Conservation (phyloP, 78 protist genomes). For the Protostelium mycophagum region DNA sequence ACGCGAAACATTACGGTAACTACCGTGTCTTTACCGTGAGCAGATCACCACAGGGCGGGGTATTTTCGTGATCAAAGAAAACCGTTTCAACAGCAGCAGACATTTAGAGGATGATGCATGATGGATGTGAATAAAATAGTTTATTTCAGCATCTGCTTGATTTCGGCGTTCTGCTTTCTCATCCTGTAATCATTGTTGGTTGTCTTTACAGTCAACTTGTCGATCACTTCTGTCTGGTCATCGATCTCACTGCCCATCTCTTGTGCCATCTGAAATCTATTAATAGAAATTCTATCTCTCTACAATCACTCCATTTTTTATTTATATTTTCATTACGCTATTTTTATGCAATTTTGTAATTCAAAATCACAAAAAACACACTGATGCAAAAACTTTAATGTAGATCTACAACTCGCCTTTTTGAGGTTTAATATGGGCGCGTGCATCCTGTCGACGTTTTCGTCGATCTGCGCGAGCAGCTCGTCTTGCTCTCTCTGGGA, state of each 20-base stretch:
- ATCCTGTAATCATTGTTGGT: neutral
- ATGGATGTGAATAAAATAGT: neutral
- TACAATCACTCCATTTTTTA: too few relatives aligned
- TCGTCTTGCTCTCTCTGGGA: neutral
- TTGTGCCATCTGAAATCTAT: neutral
- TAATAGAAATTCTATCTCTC: too few relatives aligned
- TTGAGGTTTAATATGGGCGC: neutral
- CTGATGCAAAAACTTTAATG: neutral
- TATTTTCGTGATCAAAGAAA: too few relatives aligned
- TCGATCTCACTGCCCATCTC: neutral
- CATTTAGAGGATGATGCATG: too few relatives aligned
- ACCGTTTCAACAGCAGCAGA: too few relatives aligned
- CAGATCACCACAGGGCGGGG: too few relatives aligned
- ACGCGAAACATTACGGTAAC: too few relatives aligned
- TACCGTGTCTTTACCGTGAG: too few relatives aligned
- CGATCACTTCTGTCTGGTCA: neutral
- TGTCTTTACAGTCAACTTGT: neutral
- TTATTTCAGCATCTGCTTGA: neutral
- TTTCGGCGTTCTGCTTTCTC: neutral
- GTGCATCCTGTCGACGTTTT: neutral
- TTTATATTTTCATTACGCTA: too few relatives aligned
- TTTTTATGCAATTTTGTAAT: too few relatives aligned
- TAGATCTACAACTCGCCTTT: neutral
- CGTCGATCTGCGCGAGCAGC: neutral
- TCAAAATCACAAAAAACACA: neutral